Evolutionary conservation across 257 asterid genomes (phyloP), one percentile per base, ranked within the genome.

Genomic region (Plantago elongata): DNA sequence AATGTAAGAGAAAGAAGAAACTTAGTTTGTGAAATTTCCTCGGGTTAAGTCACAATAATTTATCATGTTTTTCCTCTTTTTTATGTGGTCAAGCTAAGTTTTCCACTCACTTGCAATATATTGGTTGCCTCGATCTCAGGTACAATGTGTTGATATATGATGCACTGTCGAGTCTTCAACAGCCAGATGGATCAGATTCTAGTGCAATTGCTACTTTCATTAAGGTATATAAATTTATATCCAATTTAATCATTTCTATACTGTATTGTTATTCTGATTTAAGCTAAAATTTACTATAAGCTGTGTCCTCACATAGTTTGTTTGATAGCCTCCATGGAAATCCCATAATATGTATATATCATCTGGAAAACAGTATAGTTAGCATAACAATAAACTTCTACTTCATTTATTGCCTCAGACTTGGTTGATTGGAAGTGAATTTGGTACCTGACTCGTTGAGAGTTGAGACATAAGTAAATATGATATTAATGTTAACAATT

Each of bases 171-270:
- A 69, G 81, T 63, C 75, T 82, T 46, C 82, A 81, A 30, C 88
- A 81, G 65, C 83, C 86, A 52, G 78, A 78, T 69, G 95, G 95
- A 64, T 80, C 79, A 12, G 98, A 88, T 69, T 80, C 85, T 54
- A 68, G 77, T 55, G 37, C 94, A 60, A 81, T 89, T 58, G 87
- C 90, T 58, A 59, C 60, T 63, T 93, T 69, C 68, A 85, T 93
- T 54, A 95, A 93, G 95, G 96, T 89, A 46, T 60, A 79, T 69
- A 22, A 22, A 18, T 50, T 64, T 38, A 50, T 63, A 17, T n/a
- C 46, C 22, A 17, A 7, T 44, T 69, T 18, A 8, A 12, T 46
- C 42, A 70, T 63, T 66, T 44, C 68, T 14, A 29, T 49, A 18
- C 44, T 51, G 14, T 64, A 48, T 62, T 57, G 45, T 22, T 74